Base-by-base conservation (phyloP, 1,139 yeast species). In the Debaryomyces coudertii region DNA sequence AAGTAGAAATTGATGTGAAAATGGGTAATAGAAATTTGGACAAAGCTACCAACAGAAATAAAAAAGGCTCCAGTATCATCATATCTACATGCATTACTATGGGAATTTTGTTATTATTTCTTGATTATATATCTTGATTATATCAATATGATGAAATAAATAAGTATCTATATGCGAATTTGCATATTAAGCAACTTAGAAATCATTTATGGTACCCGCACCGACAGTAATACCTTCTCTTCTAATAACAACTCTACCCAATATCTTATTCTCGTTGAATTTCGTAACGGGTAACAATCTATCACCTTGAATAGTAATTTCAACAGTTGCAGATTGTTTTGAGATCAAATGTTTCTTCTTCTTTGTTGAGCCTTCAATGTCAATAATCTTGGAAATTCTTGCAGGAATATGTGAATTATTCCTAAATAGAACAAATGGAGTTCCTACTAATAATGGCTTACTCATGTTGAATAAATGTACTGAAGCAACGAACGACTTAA, bases 161-260 rank as follows among this genome's bases (percentile, higher is more conserved):
- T 22, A 20, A 25, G 23, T 27, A 28, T 16, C 20, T 34, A 36
- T 18, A 27, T 36, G 36, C 12, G 33, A 20, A 27, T 9, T 30
- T 28, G 20, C 16, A 15, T 29, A 12, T 28, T 28, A 8, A 8
- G 14, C 9, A 22, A 12, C n/a, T 41, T 47, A 47, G 41, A 46
- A 44, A 39, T 65, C 64, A 15, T 61, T 46, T 34, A 85, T 83
- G 2, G 73, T 75, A 24, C 98, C 98, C 0, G 97, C 97, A 7
- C 96, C 98, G 41, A 93, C 79, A 0, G 97, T 90, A 24, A 73
- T 61, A 2, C 98, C 97, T 55, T 89, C 96, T 56, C 86, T 82
- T 60, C 99, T 82, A 38, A 93, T 66, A 6, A 95, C 93, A 20
- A 93, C 73, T 56, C 97, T 77, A 2, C 97, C 96, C 40, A 93